Evolutionary conservation across 73 alveolate genomes (phyloP).

Genomic region (Paramecium caudatum): DNA sequence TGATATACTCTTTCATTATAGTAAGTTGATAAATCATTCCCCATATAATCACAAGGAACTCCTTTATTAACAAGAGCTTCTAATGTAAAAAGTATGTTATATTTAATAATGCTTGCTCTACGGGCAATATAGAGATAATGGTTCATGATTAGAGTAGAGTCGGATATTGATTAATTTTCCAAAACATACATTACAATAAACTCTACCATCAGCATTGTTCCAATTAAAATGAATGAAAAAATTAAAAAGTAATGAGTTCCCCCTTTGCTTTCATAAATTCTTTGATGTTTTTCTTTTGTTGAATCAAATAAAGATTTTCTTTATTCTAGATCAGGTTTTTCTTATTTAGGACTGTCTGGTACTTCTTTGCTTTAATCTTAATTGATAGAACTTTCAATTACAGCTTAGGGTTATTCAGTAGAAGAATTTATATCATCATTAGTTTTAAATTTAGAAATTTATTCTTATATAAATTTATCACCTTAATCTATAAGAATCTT

Average conservation of each 20-base stretch:
- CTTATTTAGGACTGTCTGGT: slow-evolving; percentile 36
- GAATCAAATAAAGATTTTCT: slow-evolving; percentile 41
- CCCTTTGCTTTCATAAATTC: slow-evolving; percentile 56
- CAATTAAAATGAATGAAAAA: slow-evolving; percentile 37
- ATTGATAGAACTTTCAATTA: slow-evolving; percentile 16
- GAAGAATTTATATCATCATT: background rate
- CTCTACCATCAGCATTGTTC: slow-evolving; percentile 13
- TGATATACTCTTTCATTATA: slow-evolving; percentile 12
- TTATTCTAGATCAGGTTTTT: background rate
- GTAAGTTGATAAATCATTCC: background rate
- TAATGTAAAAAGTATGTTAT: slow-evolving; percentile 42
- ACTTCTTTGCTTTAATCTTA: slow-evolving; percentile 17
- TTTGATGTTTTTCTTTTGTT: slow-evolving; percentile 31
- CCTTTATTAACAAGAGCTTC: slow-evolving; percentile 51
- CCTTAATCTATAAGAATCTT: slow-evolving; percentile 51
- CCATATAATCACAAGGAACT: background rate
- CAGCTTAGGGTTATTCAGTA: background rate
- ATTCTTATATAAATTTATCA: slow-evolving; percentile 58
- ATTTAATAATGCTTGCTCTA: slow-evolving; percentile 41
- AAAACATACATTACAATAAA: slow-evolving; percentile 54
- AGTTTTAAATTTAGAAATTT: slow-evolving; percentile 21
- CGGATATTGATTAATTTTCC: slow-evolving; percentile 22
- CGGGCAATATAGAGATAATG: background rate
- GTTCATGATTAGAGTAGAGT: background rate
- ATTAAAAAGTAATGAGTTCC: slow-evolving; percentile 19